phyloP scores from a whole-genome alignment of 1,139 yeast species.

The Blastobotrys elegans region DNA sequence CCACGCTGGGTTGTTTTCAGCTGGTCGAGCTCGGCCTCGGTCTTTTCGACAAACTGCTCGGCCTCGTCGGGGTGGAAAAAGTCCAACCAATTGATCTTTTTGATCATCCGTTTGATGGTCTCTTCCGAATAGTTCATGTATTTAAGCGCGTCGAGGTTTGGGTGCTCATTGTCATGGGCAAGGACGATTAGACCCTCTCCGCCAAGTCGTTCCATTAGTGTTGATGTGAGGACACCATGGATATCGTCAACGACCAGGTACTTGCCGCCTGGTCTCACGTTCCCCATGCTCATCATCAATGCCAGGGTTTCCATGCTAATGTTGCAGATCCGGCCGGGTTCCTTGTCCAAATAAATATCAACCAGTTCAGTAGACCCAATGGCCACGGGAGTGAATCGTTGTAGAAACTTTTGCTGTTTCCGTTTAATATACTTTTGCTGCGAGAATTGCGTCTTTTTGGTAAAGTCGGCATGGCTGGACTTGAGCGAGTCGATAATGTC shows the following conservation, averaged over 20 bases:
- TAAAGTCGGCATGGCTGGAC: conserved; percentile 79
- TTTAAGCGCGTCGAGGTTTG: conserved; percentile 67
- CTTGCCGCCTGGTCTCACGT: conserved; percentile 83
- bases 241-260: conserved; percentile 88
- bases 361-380: conserved; percentile 73
- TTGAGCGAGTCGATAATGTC: conserved; percentile 77
- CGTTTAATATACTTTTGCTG: conserved; percentile 89
- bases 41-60: conserved; percentile 41
- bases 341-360: conserved; percentile 70
- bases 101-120: conserved; percentile 52
- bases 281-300: conserved; percentile 66
- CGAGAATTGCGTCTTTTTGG: conserved; percentile 81
- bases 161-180: conserved; percentile 89
- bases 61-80: conserved; percentile 71
- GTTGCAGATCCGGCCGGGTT: conserved; percentile 66
- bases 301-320: conserved; percentile 83
- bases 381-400: conserved; percentile 77
- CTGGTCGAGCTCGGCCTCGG: conserved; percentile 45
- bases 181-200: conserved; percentile 74
- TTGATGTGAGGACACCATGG: conserved; percentile 77
- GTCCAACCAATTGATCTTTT: conserved; percentile 73
- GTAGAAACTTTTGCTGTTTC: conserved; percentile 84
- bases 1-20: conserved; percentile 57
- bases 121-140: conserved; percentile 55
- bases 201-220: conserved; percentile 85